Percentiles rank a stretch among this genome's conserved stretches.
Conservation (phyloP, 345 rosid species). For the Trapa incisa region DNA sequence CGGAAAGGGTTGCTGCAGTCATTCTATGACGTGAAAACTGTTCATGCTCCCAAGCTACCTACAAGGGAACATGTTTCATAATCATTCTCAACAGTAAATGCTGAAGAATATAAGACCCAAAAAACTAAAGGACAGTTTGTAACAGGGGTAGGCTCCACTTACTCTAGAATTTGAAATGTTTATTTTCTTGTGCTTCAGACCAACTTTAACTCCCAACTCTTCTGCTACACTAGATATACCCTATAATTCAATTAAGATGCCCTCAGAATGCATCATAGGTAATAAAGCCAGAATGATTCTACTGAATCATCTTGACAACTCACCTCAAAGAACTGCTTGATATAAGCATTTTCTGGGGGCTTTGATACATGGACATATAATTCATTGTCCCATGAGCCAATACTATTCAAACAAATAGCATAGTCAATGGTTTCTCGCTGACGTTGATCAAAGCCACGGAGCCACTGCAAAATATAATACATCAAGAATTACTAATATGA, state of each 20-base stretch:
- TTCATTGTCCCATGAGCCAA: conserved; percentile 72
- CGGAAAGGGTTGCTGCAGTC: conserved; percentile 89
- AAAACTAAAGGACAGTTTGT: neutral
- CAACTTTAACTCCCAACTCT: conserved; percentile 63
- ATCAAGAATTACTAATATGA: conserved; percentile 5
- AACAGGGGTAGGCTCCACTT: conserved; percentile 21
- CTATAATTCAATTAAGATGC: conserved; percentile 27
- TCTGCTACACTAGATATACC: conserved; percentile 74
- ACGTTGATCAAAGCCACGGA: conserved; percentile 90
- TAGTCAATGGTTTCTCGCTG: conserved; percentile 89
- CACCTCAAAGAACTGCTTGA: conserved; percentile 87
- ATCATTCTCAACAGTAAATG: neutral
- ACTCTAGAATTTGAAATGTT: conserved; percentile 93
- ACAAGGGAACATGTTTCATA: conserved; percentile 13
- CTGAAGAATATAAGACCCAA: neutral
- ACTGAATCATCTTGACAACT: conserved; percentile 11
- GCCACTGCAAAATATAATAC: conserved; percentile 57
- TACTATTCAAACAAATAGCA: conserved; percentile 92
- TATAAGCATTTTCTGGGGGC: conserved; percentile 84
- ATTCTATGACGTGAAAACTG: conserved; percentile 91
- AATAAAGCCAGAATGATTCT: conserved; percentile 7
- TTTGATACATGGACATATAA: conserved; percentile 82
- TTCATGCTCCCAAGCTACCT: conserved; percentile 99
- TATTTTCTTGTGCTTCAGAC: conserved; percentile 91
- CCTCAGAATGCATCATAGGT: conserved; percentile 9